phyloP scores from a whole-genome alignment of 495 filamentous ascomycete genomes.

The Tuber magnatum region DNA sequence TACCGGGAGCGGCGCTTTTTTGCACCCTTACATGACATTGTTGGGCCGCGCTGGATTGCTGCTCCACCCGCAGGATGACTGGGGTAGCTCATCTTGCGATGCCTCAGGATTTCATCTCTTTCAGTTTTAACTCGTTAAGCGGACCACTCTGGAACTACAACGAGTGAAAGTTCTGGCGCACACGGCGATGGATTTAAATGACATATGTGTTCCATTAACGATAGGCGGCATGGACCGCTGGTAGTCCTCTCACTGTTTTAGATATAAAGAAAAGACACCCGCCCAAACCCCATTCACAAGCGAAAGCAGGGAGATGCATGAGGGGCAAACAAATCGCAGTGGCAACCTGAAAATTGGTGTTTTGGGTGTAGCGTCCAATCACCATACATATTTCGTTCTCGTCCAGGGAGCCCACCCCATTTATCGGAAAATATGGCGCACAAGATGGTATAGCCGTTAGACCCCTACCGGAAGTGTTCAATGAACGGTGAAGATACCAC shows the following conservation, averaged over 20 bases:
- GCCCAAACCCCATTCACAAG: neutral
- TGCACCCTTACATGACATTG: neutral
- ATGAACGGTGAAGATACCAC: neutral
- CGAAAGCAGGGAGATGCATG: neutral
- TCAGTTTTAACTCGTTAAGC: neutral
- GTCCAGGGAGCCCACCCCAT: neutral
- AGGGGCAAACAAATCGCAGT: neutral
- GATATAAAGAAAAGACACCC: neutral
- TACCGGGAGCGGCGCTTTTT: neutral
- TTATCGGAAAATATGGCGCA: neutral
- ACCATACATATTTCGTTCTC: neutral
- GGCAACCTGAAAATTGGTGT: neutral
- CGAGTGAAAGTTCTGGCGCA: neutral
- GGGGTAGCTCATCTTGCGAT: neutral
- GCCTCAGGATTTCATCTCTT: neutral
- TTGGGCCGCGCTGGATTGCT: neutral
- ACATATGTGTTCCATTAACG: neutral
- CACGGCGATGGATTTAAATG: neutral
- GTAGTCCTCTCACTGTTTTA: neutral
- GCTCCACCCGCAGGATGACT: neutral
- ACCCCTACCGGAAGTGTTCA: neutral
- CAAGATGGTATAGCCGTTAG: neutral
- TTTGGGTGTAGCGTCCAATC: neutral
- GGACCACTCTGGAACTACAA: neutral
- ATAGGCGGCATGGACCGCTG: neutral